Evolutionary conservation across 331 rosid species (phyloP).

Genomic region (Spiraea crenata): DNA sequence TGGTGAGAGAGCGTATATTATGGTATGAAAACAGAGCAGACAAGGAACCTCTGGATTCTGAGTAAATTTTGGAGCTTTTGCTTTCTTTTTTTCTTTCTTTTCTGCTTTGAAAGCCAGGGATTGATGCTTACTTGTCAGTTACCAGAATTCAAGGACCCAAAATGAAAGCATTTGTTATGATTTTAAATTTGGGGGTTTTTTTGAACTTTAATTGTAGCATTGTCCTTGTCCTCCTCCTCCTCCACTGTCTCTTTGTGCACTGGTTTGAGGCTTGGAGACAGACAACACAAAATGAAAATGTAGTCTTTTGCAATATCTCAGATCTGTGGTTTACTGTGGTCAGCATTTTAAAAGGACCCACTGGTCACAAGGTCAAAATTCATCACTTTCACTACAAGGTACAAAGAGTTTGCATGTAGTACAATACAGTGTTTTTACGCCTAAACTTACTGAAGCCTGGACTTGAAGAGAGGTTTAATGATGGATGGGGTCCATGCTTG

Average conservation of each 20-base stretch:
- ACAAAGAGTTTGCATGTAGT: too few relatives aligned
- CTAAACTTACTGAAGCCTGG: too few relatives aligned
- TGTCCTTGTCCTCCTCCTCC: conserved; percentile 1
- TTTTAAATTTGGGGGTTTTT: neutral
- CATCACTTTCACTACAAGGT: conserved; percentile 19
- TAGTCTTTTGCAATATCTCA: conserved; percentile 29
- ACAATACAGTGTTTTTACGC: too few relatives aligned
- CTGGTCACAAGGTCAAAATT: conserved; percentile 47
- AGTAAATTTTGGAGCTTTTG: conserved; percentile 37
- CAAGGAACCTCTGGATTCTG: conserved; percentile 40
- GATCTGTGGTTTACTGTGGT: conserved; percentile 40
- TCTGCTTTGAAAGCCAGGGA: conserved; percentile 39
- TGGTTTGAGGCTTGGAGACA: conserved; percentile 28
- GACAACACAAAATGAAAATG: neutral
- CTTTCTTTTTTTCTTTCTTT: conserved; percentile 25
- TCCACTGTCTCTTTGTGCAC: conserved; percentile 20
- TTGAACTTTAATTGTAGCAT: neutral
- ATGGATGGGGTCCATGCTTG: too few relatives aligned
- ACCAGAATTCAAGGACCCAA: conserved; percentile 18
- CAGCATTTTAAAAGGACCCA: conserved; percentile 45
- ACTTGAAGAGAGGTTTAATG: too few relatives aligned
- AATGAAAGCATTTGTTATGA: neutral
- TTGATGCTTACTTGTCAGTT: conserved; percentile 30
- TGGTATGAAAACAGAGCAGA: conserved; percentile 38
- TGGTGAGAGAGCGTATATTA: conserved; percentile 52